Base-by-base conservation (phyloP, 1,284 basidiomycete genomes). In the Flammula alnicola region DNA sequence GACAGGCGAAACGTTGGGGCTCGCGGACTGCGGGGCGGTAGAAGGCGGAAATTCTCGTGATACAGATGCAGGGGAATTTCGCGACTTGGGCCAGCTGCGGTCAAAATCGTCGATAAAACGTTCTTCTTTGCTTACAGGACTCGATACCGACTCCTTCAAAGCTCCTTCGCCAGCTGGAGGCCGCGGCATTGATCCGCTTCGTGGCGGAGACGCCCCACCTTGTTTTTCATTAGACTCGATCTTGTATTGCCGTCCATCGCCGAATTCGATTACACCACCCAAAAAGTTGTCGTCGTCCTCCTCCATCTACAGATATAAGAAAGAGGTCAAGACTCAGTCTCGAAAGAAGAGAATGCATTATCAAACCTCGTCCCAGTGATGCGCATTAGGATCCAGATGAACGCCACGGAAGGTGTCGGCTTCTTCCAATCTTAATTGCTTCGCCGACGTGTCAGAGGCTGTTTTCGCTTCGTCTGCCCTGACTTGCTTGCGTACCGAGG, bases 301-400 rank as follows among this genome's bases (percentile, higher is more conserved):
- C 71, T 91, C 86, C 81, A 90, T 86, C 84, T 90, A 30, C n/a
- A 20, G 11, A 31, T 59, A 39, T 49, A 27, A 49, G 20, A 35
- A 26, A 26, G 40, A 25, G 39, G 19, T 37, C 6, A 38, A 14
- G 20, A 9, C 16, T 14, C 27, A 47, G 49, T 12, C 17, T 19
- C 26, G 45, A 35, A 19, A 26, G 29, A 48, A 37, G 38, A 39
- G 25, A 57, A 33, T 44, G 5, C 47, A 31, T 37, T 23, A 20
- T 77, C 89, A 61, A 52, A 96, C 93, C 79, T 95, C 93, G 61
- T 97, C 95, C 95, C 95, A 98, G 64, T 96, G 93, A 65, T 94
- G 91, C 4, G 90, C 85, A 63, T 95, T 94, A 37, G 93, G 91
- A 71, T 95, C 86, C 38, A 97, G 73, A 70, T 96, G 94, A 2